A percentile compares a stretch with the other conserved stretches of the same genome.
Evolutionary conservation across 805 yeast genomes (phyloP).

Genomic region (Ogataea glucozyma): DNA sequence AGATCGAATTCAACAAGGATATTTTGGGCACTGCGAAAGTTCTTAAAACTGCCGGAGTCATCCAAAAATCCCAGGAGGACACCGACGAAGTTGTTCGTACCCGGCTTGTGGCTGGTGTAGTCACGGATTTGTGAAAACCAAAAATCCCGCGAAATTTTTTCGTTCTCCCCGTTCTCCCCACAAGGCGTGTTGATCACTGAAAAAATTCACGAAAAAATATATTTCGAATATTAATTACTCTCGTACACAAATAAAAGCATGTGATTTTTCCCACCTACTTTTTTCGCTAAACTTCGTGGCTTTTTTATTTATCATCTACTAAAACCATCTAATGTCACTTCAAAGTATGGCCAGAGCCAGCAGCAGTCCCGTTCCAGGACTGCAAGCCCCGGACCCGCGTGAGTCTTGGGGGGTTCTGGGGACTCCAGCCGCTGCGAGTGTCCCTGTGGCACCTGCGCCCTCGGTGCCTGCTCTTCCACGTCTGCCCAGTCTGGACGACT

Average conservation of each 20-base stretch:
- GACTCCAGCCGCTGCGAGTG: background rate
- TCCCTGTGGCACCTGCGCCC: background rate
- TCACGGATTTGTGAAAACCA: constrained; percentile 1
- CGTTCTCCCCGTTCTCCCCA: too few relatives aligned
- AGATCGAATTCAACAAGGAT: constrained; percentile 47
- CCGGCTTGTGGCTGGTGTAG: constrained; percentile 19
- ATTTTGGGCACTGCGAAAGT: constrained; percentile 60
- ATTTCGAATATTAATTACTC: too few relatives aligned
- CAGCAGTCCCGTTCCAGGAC: constrained; percentile 10
- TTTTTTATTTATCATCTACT: constrained; percentile 1
- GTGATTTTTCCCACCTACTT: constrained; percentile 16
- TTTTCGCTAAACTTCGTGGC: constrained; percentile 1
- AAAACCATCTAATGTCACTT: constrained; percentile 11
- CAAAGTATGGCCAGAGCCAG: constrained; percentile 11
- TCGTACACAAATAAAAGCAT: constrained; percentile 8
- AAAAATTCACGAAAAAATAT: background rate
- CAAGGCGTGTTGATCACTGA: background rate
- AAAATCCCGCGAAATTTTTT: too few relatives aligned
- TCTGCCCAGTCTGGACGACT: constrained; percentile 12
- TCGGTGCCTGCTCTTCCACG: constrained; percentile 2
- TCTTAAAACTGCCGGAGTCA: constrained; percentile 65
- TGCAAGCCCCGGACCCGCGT: constrained; percentile 1
- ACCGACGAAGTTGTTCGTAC: constrained; percentile 17
- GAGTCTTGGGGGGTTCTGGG: background rate
- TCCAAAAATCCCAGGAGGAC: constrained; percentile 21